Evolutionary conservation across 106 monocot genomes (phyloP).

Genomic region (Dioscorea zingiberensis): DNA sequence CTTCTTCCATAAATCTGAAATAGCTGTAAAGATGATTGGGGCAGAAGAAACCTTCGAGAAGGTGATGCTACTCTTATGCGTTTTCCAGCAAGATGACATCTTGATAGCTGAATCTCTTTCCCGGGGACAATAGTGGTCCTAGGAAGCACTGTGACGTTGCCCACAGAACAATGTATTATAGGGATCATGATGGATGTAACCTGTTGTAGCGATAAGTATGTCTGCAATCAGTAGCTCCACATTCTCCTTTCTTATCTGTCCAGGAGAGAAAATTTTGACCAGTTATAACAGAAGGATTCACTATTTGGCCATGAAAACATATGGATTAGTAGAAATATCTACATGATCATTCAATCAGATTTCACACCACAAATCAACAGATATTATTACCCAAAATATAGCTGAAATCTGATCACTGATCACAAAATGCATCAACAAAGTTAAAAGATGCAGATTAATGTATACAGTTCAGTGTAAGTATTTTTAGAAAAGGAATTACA

Average conservation of each 20-base stretch:
- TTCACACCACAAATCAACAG: too few species aligned
- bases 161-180: conserved; percentile 59
- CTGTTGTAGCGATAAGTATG: neutral
- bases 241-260: neutral
- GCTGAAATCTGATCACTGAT: too few species aligned
- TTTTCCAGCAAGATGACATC: conserved; percentile 23
- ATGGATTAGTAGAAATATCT: too few species aligned
- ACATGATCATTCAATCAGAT: too few species aligned
- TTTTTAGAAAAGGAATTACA: too few species aligned
- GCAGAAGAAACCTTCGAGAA: conserved; percentile 18
- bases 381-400: too few species aligned
- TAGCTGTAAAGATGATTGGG: conserved; percentile 24
- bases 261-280: too few species aligned
- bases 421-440: too few species aligned
- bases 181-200: conserved; percentile 52
- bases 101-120: conserved; percentile 37
- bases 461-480: too few species aligned
- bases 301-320: too few species aligned
- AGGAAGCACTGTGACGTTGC: conserved; percentile 57
- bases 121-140: conserved; percentile 31
- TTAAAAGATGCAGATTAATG: too few species aligned
- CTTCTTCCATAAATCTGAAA: conserved; percentile 28
- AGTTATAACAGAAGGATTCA: too few species aligned
- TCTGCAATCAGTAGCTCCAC: neutral
- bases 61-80: conserved; percentile 17